Base-by-base conservation (phyloP, 2,329 filamentous ascomycete species). In the Emericellopsis atlantica region DNA sequence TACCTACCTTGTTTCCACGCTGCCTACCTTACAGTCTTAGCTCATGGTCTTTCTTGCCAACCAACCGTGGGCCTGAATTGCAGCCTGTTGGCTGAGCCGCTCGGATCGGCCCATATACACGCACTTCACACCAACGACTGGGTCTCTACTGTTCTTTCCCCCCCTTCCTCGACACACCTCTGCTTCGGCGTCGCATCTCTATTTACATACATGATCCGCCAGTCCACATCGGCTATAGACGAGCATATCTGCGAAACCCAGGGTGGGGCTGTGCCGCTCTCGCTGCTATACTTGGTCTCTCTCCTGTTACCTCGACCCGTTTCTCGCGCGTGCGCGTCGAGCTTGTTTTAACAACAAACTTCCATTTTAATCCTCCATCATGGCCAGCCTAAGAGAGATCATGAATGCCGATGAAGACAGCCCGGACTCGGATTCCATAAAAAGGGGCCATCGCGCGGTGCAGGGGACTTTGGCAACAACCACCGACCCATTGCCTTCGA, bases 371-470 rank as follows among this genome's bases (percentile, higher is more conserved):
- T 35, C 16, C 22, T 52, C 56, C 55, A 57, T 56, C 59, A 74
- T 76, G 71, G 64, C 69, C 49, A 72, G 67, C 53, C 64, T 76
- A 48, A 66, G 65, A 51, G 70, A 70, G 51, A 76, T 76, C 54
- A 74, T 76, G 66, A 72, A 74, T 55, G 60, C 64, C 51, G 66
- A 70, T 51, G 68, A 72, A 49, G 69, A 70, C 50, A 60, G 64
- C 46, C 54, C 54, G 44, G 59, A 64, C 48, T 53, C 62, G 43
- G 56, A 55, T 53, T 49, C 58, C 52, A 60, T 62, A 65, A 70
- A 66, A 65, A 70, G 58, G 60, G 57, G 60, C 51, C 57, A 56
- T 48, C 57, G 57, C 51, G 54, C 65, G 51, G 53, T 51, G 53
- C 60, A 58, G 54, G 57, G 55, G 43, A 47, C 51, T 32, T 47